Evolutionary conservation across 352 stramenopile genomes (phyloP).

Genomic region (Phytophthora cactorum): DNA sequence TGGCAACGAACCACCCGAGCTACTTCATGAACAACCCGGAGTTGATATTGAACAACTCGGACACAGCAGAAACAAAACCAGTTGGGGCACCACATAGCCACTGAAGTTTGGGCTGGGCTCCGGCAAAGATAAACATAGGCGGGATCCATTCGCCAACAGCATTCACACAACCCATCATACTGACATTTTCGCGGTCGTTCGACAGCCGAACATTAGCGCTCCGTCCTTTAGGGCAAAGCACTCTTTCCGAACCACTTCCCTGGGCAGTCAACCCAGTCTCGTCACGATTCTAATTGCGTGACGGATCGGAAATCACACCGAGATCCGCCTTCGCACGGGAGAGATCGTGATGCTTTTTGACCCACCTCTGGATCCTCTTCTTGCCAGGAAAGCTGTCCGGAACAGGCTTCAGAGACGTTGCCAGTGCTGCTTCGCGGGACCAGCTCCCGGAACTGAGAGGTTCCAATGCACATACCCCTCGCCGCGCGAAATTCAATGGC

Average conservation of each 20-base stretch:
- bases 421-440: slow-evolving; percentile 2
- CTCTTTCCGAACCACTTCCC: background rate
- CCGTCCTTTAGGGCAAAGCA: slow-evolving; percentile 6
- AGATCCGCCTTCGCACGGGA: background rate
- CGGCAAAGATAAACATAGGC: slow-evolving; percentile 2
- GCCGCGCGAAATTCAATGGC: background rate
- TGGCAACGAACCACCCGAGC: background rate
- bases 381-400: slow-evolving; percentile 5
- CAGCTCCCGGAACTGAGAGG: slow-evolving; percentile 6
- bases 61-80: background rate
- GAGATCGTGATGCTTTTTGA: background rate
- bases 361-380: background rate
- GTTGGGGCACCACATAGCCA: background rate
- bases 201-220: slow-evolving; percentile 2
- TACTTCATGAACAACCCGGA: background rate
- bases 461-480: slow-evolving; percentile 5
- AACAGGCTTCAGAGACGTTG: slow-evolving; percentile 1
- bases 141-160: background rate
- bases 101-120: background rate
- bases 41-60: slow-evolving; percentile 5
- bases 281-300: slow-evolving; percentile 10
- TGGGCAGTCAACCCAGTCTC: background rate
- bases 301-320: slow-evolving; percentile 3
- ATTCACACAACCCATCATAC: slow-evolving; percentile 17
- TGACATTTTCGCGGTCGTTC: slow-evolving; percentile 3